These are phyloP conservation scores for Diaporthe ampelina DNA, from an alignment of 2,329 filamentous ascomycete species.

Conservation along the genomic window DNA sequence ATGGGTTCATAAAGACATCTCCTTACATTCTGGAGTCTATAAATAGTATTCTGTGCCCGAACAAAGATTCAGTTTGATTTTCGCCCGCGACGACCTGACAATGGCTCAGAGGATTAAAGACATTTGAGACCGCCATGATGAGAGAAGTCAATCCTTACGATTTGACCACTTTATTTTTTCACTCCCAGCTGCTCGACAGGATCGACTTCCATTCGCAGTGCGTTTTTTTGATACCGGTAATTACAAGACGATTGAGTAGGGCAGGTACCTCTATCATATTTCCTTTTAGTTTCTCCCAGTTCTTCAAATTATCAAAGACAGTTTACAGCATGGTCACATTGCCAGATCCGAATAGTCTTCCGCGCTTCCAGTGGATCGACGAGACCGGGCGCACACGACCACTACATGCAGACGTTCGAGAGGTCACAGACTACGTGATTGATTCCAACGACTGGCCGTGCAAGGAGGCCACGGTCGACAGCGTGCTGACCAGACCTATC, in stretches of 20 bases:
- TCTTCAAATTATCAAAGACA: background rate
- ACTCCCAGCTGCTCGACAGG: background rate
- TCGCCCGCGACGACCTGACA: background rate
- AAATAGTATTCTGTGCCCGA: background rate
- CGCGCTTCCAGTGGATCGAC: background rate
- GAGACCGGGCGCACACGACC: background rate
- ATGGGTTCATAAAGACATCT: background rate
- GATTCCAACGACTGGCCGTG: background rate
- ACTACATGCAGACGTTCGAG: background rate
- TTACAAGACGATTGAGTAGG: background rate
- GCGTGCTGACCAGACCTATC: background rate
- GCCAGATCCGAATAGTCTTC: background rate
- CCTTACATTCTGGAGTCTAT: background rate
- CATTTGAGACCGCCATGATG: no score
- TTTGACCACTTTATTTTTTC: background rate
- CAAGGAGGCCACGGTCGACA: background rate
- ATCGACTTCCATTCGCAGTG: background rate
- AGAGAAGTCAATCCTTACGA: accelerated
- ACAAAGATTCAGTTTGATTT: background rate
- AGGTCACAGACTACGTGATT: conserved; percentile 15
- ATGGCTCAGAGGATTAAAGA: background rate
- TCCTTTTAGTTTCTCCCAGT: background rate
- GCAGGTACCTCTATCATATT: background rate
- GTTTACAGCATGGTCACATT: background rate
- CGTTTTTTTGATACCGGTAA: background rate